Percentiles rank a stretch among this genome's conserved stretches.
Evolutionary conservation across 116 monocot genomes (phyloP).

Genomic region (Trichopus zeylanicus): DNA sequence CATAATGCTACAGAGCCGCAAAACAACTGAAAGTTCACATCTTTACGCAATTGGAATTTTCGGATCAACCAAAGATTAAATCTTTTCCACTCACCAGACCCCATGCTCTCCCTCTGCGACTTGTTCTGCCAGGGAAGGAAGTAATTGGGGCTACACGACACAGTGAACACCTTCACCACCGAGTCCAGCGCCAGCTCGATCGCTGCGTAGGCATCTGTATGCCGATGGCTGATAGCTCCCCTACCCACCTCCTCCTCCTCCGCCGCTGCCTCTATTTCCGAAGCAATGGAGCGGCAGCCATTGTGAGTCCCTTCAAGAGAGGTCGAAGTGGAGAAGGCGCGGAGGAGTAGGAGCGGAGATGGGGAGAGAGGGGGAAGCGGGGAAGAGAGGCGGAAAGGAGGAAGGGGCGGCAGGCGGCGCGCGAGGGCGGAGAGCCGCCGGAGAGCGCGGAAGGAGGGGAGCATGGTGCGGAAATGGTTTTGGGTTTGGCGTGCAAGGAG

Average conservation of each 20-base stretch:
- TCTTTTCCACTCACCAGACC: slow-evolving; percentile 52
- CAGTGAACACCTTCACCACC: slow-evolving; percentile 95
- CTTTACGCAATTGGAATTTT: background rate
- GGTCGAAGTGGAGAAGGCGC: background rate
- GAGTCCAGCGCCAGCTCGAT: slow-evolving; percentile 94
- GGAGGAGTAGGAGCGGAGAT: background rate
- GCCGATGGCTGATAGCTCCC: slow-evolving; percentile 12
- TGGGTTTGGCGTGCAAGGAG: background rate
- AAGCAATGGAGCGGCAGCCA: background rate
- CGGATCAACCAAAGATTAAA: background rate
- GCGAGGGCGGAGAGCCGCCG: slow-evolving; percentile 8
- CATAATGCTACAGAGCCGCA: background rate
- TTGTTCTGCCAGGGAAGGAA: slow-evolving; percentile 99
- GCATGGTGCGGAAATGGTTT: slow-evolving; percentile 2
- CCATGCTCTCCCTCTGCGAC: slow-evolving; percentile 88
- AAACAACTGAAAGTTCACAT: background rate
- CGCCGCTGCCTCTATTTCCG: slow-evolving; percentile 5
- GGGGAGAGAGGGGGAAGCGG: background rate
- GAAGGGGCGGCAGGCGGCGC: too few relatives aligned
- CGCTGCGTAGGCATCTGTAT: slow-evolving; percentile 68
- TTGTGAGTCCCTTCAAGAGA: background rate
- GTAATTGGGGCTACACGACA: slow-evolving; percentile 90
- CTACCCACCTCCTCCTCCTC: slow-evolving; percentile 6
- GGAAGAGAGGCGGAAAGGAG: background rate
- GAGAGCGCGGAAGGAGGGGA: slow-evolving; percentile 12